Base-by-base conservation (phyloP, 2,329 filamentous ascomycete species). In the Calonectria henricotiae region DNA sequence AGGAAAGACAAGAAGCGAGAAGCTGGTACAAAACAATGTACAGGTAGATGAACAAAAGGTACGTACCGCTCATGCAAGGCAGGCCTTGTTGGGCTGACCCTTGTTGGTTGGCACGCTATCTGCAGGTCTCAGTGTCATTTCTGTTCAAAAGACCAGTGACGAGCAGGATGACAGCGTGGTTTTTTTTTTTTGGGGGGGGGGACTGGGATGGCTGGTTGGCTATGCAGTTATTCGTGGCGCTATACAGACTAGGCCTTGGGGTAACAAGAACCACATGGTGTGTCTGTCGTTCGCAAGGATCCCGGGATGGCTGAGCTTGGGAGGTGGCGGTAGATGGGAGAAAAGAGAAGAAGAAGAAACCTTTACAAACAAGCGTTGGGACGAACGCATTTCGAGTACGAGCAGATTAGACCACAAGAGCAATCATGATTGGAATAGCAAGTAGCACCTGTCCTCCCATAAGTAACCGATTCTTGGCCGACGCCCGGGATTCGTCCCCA, bases 401-500 rank as follows among this genome's bases (percentile, higher is more conserved):
- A 72, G 71, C 77, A 78, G 54, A 70, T 69, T 43, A 80, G 54
- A n/a, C 63, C 67, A 71, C 74, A 74, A 62, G 74, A 68, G 62
- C 76, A 79, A 62, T 75, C 78, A 65, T 76, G 60, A 37, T 67
- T 49, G 62, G 72, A 46, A 35, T 64, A 37, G 74, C 75, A 78
- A 72, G 69, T 8, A 65, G 74, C 72, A 41, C 78, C 78, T 80
- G 60, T 58, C 23, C 30, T 0, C 30, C 23, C 20, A 20, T 76
- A 20, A 76, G 65, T 41, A 68, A 25, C 62, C 17, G 37, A 11
- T 9, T 32, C 32, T 17, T 20, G 9, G 12, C 15, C 25, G 39
- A 25, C 32, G 13, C 20, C 46, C 8, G 17, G 51, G 8, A 49
- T 39, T 55, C 11, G n/a, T 39, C 20, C 8, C 62, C 51, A 70